Evolutionary conservation across 169 alveolate species (phyloP), one percentile per base, ranked within the genome.

Genomic region (Plasmodium inui): DNA sequence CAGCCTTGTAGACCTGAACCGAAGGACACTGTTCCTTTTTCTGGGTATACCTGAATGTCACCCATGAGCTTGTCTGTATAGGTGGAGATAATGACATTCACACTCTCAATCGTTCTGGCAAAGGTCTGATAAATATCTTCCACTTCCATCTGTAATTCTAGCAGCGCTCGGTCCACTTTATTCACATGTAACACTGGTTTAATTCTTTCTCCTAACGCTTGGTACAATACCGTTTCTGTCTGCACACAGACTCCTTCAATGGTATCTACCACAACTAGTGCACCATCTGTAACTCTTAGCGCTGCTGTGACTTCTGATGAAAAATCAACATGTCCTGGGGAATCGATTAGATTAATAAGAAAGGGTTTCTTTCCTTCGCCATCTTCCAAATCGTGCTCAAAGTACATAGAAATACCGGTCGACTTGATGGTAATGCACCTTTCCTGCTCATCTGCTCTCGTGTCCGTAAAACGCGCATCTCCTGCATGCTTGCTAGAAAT

Each of bases 311-410:
- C 99, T 96, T 99, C 99, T 10, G 99, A 98, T 32, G 99, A 98
- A 98, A 99, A 99, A 97, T 99, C 99, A 83, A 99, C 99, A 98
- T 99, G 99, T 41, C 99, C 99, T 67, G 99, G 99, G 10, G 99
- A 99, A 94, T 99, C 99, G 96, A 99, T 99, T 92, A 99, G 97
- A 97, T 99, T 99, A 95, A 99, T 99, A 71, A 99, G 98, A 96
- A 97, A 99, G 57, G 99, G 98, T 92, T 97, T 98, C 39, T 90
- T 84, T 37, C 98, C 98, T 14, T 92, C 98, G 83, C 97, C 98
- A 82, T 98, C 99, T 39, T 98, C 99, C 46, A 97, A 92, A 85
- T 99, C 99, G 84, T 97, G 99, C 96, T 99, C 99, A 97, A 98
- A 99, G 97, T 98, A 99, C 97, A 99, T 97, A 67, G 99, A 98